Conservation (phyloP, 1,284 basidiomycete species). For the Cryptococcus sp. region DNA sequence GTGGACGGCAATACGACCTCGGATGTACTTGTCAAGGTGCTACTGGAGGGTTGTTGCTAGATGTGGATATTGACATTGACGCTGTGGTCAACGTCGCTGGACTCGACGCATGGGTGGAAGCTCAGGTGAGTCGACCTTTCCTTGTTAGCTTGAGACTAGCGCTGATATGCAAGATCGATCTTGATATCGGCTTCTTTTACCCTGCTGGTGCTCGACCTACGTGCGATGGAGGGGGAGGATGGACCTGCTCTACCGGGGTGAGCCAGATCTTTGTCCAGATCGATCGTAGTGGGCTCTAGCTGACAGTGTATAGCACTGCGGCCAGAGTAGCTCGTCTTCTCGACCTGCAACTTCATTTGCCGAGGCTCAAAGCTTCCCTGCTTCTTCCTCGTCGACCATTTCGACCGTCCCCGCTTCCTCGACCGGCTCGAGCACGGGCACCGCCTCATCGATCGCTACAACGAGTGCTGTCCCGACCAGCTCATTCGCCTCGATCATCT, state of each 20-base stretch:
- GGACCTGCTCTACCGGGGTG: constrained; percentile 4
- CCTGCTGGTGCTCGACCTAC: constrained; percentile 13
- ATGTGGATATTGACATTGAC: constrained; percentile 11
- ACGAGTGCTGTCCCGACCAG: too few species aligned
- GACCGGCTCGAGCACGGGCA: too few species aligned
- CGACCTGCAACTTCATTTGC: neutral
- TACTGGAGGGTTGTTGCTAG: constrained; percentile 11
- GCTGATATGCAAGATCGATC: constrained; percentile 11
- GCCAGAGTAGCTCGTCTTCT: neutral
- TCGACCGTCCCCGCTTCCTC: too few species aligned
- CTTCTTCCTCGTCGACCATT: neutral
- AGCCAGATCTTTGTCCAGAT: constrained; percentile 6
- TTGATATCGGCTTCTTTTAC: constrained; percentile 11
- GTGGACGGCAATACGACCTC: constrained; percentile 8
- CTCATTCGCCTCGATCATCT: too few species aligned
- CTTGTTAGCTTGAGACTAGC: neutral
- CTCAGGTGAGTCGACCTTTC: constrained; percentile 10
- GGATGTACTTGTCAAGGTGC: constrained; percentile 14
- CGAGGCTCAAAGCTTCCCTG: neutral
- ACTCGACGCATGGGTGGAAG: constrained; percentile 12
- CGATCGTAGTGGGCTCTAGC: neutral
- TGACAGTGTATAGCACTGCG: neutral
- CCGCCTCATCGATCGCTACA: too few species aligned
- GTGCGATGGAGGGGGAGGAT: constrained; percentile 17
- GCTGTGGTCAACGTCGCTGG: constrained; percentile 14